Evolutionary conservation across 352 stramenopile genomes (phyloP).

Genomic region (Pythium monospermum): DNA sequence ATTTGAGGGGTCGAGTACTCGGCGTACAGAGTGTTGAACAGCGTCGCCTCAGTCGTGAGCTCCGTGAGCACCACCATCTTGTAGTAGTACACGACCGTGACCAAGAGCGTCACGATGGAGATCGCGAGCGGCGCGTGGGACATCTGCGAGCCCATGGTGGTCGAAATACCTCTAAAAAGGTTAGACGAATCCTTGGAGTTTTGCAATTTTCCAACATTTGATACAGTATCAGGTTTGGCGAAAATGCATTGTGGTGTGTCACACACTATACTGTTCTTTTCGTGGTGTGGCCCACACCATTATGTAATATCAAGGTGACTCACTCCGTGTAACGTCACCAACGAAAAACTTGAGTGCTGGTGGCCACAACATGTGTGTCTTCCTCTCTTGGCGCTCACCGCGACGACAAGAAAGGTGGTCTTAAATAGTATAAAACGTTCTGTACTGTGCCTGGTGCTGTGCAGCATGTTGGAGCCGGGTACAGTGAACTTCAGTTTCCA

Average conservation of each 20-base stretch:
- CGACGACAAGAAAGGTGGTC: too few relatives aligned
- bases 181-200: too few relatives aligned
- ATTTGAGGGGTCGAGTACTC: conserved; percentile 62
- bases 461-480: too few relatives aligned
- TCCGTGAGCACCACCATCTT: conserved; percentile 69
- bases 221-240: not conserved
- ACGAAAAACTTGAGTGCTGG: too few relatives aligned
- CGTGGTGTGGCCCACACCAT: too few relatives aligned
- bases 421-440: too few relatives aligned
- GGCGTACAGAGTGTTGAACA: conserved; percentile 75
- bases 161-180: not conserved
- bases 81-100: conserved; percentile 68
- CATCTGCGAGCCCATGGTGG: conserved; percentile 17
- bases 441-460: too few relatives aligned
- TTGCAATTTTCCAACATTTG: not conserved
- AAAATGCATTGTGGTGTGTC: not conserved
- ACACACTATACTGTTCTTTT: not conserved
- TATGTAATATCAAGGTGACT: too few relatives aligned
- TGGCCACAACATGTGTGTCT: too few relatives aligned
- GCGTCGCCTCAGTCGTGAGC: conserved; percentile 59
- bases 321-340: too few relatives aligned
- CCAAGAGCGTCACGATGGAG: conserved; percentile 47
- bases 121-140: conserved; percentile 40
- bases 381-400: too few relatives aligned
- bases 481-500: too few relatives aligned